Evolutionary conservation across 2,329 filamentous ascomycete species (phyloP), one percentile per base, ranked within the genome.

Genomic region (Zasmidium cellare): DNA sequence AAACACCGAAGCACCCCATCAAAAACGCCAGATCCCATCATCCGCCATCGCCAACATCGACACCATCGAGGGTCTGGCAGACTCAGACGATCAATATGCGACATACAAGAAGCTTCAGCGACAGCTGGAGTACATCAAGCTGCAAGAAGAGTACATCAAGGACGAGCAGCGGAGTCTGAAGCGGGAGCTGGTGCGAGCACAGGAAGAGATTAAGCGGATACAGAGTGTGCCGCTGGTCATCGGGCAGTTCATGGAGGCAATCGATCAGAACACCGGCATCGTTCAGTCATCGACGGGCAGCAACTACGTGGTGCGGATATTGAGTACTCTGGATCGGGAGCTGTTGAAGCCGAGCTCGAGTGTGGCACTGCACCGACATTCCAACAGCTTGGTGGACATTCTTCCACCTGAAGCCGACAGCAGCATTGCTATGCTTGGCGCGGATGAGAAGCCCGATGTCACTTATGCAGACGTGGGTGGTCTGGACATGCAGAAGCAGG

Each of bases 121-220:
- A 74, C 92, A 97, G 81, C 81, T 97, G 69, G 94, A 99, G 87
- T 97, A 84, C 69, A 96, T 97, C 75, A 91, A 97, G 78, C 84
- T 99, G 69, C 94, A 99, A 80, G 94, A 99, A 79, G 94, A 99
- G 76, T 99, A 99, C 78, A 99, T 99, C 86, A 99, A 99, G 81
- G 94, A 99, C 86, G 94, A 99, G 82, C 94, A 99, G 80, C 88
- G 91, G 80, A 97, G 92, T 79, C 79, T 99, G 76, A 99, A 99
- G 83, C 87, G 94, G 69, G 94, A 99, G 82, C 85, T 99, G 52
- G 93, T 99, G 55, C 87, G 94, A 68, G 94, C 94, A 68, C 94
- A 99, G 76, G 94, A 99, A 77, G 94, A 99, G 81, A 99, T 99
- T 81, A 99, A 99, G 83, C 88, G 94, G 66, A 99, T 99, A 75